phyloP scores from a whole-genome alignment of 2,329 filamentous ascomycete genomes.

The Fusarium sp. region DNA sequence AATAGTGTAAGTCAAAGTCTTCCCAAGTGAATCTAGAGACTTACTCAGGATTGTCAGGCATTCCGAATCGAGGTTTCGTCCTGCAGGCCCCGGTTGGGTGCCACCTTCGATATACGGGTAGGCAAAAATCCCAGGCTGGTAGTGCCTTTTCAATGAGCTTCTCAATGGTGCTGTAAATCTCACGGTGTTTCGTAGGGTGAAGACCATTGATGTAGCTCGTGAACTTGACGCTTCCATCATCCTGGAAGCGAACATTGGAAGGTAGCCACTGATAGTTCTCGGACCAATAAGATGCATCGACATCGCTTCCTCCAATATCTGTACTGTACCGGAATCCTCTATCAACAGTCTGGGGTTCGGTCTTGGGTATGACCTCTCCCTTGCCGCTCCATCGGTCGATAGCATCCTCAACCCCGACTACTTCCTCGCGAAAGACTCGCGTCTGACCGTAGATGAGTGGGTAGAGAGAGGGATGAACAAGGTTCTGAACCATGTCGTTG shows the following conservation, averaged over 20 bases:
- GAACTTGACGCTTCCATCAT: slow-evolving; percentile 49
- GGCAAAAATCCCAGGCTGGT: slow-evolving; percentile 57
- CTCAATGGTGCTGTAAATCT: slow-evolving; percentile 53
- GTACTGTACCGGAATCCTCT: neutral
- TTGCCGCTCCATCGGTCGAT: slow-evolving; percentile 38
- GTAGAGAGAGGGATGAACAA: slow-evolving; percentile 36
- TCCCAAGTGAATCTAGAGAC: accelerated
- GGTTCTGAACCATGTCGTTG: slow-evolving; percentile 10
- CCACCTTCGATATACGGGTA: neutral
- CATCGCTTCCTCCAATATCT: slow-evolving; percentile 60
- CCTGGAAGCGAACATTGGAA: slow-evolving; percentile 53
- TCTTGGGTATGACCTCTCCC: slow-evolving; percentile 30
- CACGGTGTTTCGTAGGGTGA: slow-evolving; percentile 49
- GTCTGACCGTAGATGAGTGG: slow-evolving; percentile 41
- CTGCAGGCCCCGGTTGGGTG: slow-evolving; percentile 11
- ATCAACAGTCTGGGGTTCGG: slow-evolving; percentile 41
- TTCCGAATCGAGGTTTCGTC: slow-evolving; percentile 23
- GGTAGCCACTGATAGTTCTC: slow-evolving; percentile 46
- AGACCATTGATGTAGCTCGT: slow-evolving; percentile 61
- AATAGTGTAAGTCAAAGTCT: neutral
- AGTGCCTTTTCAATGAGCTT: slow-evolving; percentile 51
- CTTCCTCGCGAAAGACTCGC: slow-evolving; percentile 51
- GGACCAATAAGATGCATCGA: slow-evolving; percentile 63
- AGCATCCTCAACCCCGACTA: slow-evolving; percentile 41
- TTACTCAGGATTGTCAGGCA: slow-evolving; percentile 15